Evolutionary conservation across 2,329 filamentous ascomycete genomes (phyloP).

Genomic region (Arachnomyces sp.): DNA sequence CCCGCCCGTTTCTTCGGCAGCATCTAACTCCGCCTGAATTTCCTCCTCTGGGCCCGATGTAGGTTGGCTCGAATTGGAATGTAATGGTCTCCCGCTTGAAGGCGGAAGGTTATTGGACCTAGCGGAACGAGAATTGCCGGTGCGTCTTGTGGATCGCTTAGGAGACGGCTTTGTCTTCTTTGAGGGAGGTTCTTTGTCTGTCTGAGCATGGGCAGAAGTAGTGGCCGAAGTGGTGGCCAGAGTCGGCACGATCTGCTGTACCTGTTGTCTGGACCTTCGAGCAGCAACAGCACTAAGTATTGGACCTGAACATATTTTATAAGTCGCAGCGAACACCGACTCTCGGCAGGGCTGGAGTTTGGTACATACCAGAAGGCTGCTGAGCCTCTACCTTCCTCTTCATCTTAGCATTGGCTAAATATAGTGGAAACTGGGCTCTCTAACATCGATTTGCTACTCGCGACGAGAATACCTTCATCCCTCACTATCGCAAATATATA

Average conservation of each 20-base stretch:
- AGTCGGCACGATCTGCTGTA: slow-evolving; percentile 17
- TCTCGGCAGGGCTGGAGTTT: not conserved
- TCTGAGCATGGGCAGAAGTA: slow-evolving; percentile 13
- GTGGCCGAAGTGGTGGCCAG: slow-evolving; percentile 16
- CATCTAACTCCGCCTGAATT: not conserved
- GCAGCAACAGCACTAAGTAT: slow-evolving; percentile 38
- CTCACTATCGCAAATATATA: not conserved
- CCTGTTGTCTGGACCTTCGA: slow-evolving; percentile 34
- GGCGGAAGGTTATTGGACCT: slow-evolving; percentile 10
- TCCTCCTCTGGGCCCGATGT: too few relatives aligned
- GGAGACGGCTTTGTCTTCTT: slow-evolving; percentile 27
- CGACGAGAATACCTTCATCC: too few relatives aligned
- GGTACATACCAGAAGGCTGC: slow-evolving; percentile 23
- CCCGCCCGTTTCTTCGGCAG: not conserved
- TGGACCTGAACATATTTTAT: slow-evolving; percentile 19
- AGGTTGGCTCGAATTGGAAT: too few relatives aligned
- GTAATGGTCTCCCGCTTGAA: too few relatives aligned
- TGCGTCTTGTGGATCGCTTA: slow-evolving; percentile 13
- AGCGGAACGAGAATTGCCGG: slow-evolving; percentile 10
- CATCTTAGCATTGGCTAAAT: slow-evolving; percentile 14
- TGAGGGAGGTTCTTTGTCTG: slow-evolving; percentile 24
- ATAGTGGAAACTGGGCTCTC: too few relatives aligned
- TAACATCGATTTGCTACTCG: too few relatives aligned
- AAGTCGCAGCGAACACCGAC: slow-evolving; percentile 5
- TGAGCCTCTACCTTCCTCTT: slow-evolving; percentile 34